Evolutionary conservation across 805 yeast species (phyloP), one percentile per base, ranked within the genome.

Genomic region (Candida sphagnicola): DNA sequence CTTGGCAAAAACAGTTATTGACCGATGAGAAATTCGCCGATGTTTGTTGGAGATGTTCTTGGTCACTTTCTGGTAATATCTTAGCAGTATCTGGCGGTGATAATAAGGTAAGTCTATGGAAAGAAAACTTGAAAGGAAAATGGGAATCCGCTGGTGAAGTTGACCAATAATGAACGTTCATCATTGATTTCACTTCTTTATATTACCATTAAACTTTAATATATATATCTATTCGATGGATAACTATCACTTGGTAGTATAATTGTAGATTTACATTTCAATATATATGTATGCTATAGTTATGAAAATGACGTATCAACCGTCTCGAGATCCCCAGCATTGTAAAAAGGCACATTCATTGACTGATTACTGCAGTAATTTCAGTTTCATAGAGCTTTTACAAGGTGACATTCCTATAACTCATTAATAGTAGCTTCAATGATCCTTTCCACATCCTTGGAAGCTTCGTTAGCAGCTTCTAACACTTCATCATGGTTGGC

Each of bases 91-190:
- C 93, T 35, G 96, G 97, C 34, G 98, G 98, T 39, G 98, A 93
- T 61, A 90, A 90, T 62, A 88, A 85, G 65, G 91, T 93, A 31
- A 88, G 96, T 23, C 75, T 93, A 60, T 93, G 98, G 98, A 90
- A 89, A 66, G 99, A 93, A 65, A 87, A 82, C 57, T 72, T 90
- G 48, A 80, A 80, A 54, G 97, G 97, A 38, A 80, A 81, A 53
- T 91, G 99, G 99, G 97, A 91, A 65, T 74, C 87, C 40, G 96
- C 96, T n/a, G 98, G 98, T 38, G 95, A 82, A 56, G 93, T 93
- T 48, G 90, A 85, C 54, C 95, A 88, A 63, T 86, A 70, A 43
- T 2, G 14, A 12, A 34, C 17, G 19, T 29, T 12, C 8, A 25
- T 14, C 12, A 33, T 16, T 34, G 10, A 10, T 21, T 21, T 21